Conservation (phyloP, 768 basidiomycete genomes). For the Tricholoma flavovirens region DNA sequence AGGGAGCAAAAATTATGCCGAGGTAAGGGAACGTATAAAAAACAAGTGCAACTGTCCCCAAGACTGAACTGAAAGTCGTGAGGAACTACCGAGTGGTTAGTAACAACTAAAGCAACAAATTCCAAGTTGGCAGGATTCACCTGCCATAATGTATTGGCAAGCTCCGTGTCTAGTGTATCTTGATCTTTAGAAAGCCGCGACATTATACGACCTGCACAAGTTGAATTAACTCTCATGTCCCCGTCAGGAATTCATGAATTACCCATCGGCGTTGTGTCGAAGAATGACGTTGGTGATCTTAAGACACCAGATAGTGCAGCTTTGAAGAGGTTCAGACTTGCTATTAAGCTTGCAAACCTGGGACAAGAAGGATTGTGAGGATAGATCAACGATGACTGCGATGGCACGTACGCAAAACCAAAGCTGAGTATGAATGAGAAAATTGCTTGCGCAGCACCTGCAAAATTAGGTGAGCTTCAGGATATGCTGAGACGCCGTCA, state of each 20-base stretch:
- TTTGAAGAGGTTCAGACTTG: constrained; percentile 48
- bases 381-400: neutral
- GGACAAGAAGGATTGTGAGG: neutral
- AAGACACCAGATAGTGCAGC: constrained; percentile 51
- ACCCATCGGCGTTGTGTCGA: constrained; percentile 71
- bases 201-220: constrained; percentile 43
- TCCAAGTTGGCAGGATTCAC: constrained; percentile 16
- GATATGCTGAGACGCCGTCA: neutral
- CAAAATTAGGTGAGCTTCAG: neutral
- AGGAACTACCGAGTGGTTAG: constrained; percentile 27
- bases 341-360: constrained; percentile 34
- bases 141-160: constrained; percentile 44
- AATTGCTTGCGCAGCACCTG: constrained; percentile 45
- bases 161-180: constrained; percentile 47
- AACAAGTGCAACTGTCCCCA: constrained; percentile 53
- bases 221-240: neutral
- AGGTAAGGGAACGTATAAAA: constrained; percentile 66
- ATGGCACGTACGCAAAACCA: constrained; percentile 39
- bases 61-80: constrained; percentile 34
- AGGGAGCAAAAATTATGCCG: constrained; percentile 56
- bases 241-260: constrained; percentile 4
- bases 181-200: constrained; percentile 59
- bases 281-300: constrained; percentile 58
- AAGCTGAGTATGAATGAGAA: constrained; percentile 46
- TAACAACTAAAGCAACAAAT: neutral